Conservation (phyloP, 192 early-diverging fungal species). For the Coemansia sp. region DNA sequence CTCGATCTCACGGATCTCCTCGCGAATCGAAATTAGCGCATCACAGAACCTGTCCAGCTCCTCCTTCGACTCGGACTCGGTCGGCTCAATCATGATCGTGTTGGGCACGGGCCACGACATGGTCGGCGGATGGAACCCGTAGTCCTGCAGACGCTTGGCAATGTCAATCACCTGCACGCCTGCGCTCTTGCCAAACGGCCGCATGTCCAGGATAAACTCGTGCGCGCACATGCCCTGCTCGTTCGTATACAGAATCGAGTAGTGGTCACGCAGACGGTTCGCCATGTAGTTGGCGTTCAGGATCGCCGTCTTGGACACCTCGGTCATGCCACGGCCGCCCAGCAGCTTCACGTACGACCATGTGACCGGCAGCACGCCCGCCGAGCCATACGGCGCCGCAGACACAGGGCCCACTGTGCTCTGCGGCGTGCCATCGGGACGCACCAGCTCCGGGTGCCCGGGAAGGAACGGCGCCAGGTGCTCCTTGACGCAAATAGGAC, state of each 20-base stretch:
- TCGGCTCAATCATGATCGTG: constrained; percentile 99
- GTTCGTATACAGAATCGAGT: constrained; percentile 89
- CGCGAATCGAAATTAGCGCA: constrained; percentile 93
- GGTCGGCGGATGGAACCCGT: constrained; percentile 97
- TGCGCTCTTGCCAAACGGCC: constrained; percentile 73
- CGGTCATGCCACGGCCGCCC: constrained; percentile 85
- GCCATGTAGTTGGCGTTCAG: constrained; percentile 99
- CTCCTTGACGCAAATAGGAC: constrained; percentile 89
- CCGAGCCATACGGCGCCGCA: constrained; percentile 94
- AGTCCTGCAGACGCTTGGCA: constrained; percentile 98
- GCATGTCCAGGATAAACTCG: constrained; percentile 97
- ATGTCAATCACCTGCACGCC: constrained; percentile 92
- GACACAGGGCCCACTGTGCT: constrained; percentile 88
- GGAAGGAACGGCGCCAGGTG: constrained; percentile 91
- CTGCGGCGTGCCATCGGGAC: constrained; percentile 54
- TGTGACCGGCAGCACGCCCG: constrained; percentile 93
- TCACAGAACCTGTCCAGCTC: constrained; percentile 98
- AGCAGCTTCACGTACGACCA: constrained; percentile 99
- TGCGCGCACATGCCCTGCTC: constrained; percentile 94
- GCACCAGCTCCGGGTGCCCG: constrained; percentile 76
- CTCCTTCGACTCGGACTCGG: constrained; percentile 88
- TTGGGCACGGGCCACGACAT: constrained; percentile 99
- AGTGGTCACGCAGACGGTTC: constrained; percentile 82
- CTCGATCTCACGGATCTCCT: constrained; percentile 85
- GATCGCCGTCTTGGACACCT: constrained; percentile 84